Base-by-base conservation (phyloP, 2,329 filamentous ascomycete species). In the Colletotrichum sp. region DNA sequence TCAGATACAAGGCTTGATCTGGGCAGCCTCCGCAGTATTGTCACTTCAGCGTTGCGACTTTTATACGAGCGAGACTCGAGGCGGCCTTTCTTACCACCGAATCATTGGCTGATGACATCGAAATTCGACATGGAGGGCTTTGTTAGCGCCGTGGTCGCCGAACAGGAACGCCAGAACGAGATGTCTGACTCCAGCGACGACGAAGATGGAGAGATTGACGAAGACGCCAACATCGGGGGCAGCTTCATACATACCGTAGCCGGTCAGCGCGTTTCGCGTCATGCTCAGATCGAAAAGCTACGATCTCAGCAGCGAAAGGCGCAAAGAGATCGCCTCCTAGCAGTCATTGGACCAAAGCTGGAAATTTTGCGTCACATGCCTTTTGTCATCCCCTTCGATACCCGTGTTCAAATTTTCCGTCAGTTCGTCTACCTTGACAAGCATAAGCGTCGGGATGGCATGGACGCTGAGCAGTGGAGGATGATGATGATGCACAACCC, bases 361-460 rank as follows among this genome's bases (percentile, higher is more conserved):
- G 96, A 98, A 81, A 94, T 99, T 7, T 85, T 99, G 67, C 94
- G 97, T 79, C 98, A 99, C 81, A 98, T 99, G 93, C 97, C 97
- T 0, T 99, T 99, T 82, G 94, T 96, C 79, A 97, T 99, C 60
- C 97, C 96, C 0, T 99, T 99, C 80, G 92, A 95, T 48, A 97
- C 95, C 0, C 90, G 97, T 63, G 97, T 99, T 6, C 92, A 96
- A 82, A 96, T 99, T 28, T 99, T 99, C 84, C 92, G 96, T 34
- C 93, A 98, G 81, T 99, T 99, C 80, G 94, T 99, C n/a, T 86
- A 91, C 34, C 88, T 96, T 6, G 97, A 99, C 84, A 95, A 97
- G 82, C 84, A 89, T 67, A 93, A 93, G 77, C 88, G 95, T 77
- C 88, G 95, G 78, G 87, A 90, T 32, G 95, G 95, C 0, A 86